phyloP scores from a whole-genome alignment of 2,329 filamentous ascomycete species.

The Sporothrix globosa region DNA sequence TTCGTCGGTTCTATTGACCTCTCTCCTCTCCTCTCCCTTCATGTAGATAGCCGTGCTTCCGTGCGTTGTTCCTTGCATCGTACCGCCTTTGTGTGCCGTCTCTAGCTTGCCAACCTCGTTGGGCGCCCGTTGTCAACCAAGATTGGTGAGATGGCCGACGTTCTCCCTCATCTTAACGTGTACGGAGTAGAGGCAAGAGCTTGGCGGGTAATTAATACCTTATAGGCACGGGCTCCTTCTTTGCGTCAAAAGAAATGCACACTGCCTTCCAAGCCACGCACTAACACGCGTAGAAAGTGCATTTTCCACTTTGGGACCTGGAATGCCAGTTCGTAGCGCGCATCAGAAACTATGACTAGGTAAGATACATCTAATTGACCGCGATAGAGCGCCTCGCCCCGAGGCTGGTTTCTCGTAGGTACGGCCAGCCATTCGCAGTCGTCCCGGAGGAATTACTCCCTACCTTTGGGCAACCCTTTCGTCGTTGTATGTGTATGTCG shows the following conservation, averaged over 20 bases:
- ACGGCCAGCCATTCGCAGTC: constrained; percentile 2
- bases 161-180: not conserved
- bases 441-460: too few species aligned
- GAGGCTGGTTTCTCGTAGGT: constrained; percentile 23
- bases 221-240: not conserved
- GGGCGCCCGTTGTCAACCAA: not conserved
- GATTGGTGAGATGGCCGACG: not conserved
- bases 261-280: constrained; percentile 21
- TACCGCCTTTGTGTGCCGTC: not conserved
- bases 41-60: constrained; percentile 14
- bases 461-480: too few species aligned
- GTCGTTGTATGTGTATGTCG: too few species aligned
- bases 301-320: not conserved
- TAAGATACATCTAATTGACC: not conserved
- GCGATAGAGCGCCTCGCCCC: constrained; percentile 7
- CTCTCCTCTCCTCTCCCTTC: not conserved
- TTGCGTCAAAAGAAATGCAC: not conserved
- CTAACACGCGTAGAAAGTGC: constrained; percentile 15
- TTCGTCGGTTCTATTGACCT: constrained; percentile 5
- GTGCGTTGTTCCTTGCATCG: constrained; percentile 22
- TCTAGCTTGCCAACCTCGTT: not conserved
- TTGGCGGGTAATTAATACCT: not conserved
- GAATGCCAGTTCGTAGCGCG: constrained; percentile 17
- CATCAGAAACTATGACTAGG: not conserved
- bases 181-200: not conserved